These are phyloP conservation scores for Phlegmacium glaucopus DNA, from an alignment of 768 basidiomycete species.

Conservation along the genomic window DNA sequence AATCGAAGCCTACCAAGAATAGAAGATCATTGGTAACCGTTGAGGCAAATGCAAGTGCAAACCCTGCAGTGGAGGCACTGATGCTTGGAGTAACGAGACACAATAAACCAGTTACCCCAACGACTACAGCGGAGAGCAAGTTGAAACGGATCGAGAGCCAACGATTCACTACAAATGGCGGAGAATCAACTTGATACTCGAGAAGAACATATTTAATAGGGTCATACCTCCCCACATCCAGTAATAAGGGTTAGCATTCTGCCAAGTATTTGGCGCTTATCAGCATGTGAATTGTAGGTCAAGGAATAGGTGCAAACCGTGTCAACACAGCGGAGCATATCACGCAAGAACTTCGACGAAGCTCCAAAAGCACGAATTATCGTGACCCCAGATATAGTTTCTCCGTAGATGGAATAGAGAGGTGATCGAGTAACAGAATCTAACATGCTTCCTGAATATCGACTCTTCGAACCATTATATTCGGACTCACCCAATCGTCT, in stretches of 20 bases:
- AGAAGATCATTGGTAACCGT: constrained; percentile 71
- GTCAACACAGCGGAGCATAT: constrained; percentile 81
- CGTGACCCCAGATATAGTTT: constrained; percentile 40
- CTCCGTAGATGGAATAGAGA: constrained; percentile 42
- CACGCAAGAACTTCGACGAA: constrained; percentile 79
- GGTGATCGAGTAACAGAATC: constrained; percentile 37
- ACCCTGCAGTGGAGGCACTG: constrained; percentile 80
- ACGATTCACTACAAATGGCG: constrained; percentile 62
- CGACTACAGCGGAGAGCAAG: constrained; percentile 64
- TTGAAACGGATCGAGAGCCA: constrained; percentile 92
- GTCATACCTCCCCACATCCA: constrained; percentile 87
- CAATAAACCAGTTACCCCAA: constrained; percentile 70
- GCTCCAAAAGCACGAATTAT: constrained; percentile 83
- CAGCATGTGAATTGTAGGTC: background rate
- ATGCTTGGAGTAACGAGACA: constrained; percentile 68
- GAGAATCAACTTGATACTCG: background rate
- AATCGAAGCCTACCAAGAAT: constrained; percentile 45
- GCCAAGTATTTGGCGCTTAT: background rate
- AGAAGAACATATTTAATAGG: constrained; percentile 1
- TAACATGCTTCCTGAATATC: constrained; percentile 1
- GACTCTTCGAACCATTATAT: background rate
- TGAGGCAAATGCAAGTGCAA: constrained; percentile 76
- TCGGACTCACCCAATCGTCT: constrained; percentile 58
- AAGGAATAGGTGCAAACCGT: constrained; percentile 48
- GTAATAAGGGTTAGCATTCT: constrained; percentile 71